Evolutionary conservation across 805 yeast genomes (phyloP), one percentile per base, ranked within the genome.

Genomic region (Candida nemodendra): DNA sequence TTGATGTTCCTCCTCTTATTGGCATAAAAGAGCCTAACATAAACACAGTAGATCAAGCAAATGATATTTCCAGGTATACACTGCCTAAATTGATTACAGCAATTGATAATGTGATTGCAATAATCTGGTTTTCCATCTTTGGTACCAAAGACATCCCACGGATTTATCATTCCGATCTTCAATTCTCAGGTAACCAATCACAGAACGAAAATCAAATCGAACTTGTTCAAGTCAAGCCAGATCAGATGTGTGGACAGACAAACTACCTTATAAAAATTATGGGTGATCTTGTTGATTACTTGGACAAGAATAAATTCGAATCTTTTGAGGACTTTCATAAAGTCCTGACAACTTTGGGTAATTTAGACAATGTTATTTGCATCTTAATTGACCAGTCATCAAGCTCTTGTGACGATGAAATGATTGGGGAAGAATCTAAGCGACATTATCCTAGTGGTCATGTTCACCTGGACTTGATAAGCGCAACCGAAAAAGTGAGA

Each of bases 251-350:
- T 51, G 86, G 85, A 1, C 90, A 82, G 55, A 66, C 73, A 0
- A 78, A 78, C 36, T 83, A 81, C 48, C 58, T 83, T 13, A 63
- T 86, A 17, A 69, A 71, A 27, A 68, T 84, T 2, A 74, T 86
- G 33, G 87, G 84, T 34, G 89, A 83, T 44, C 52, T 82, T 19
- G 70, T 78, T 32, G 90, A 82, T 45, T 83, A 74, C 48, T 47
- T 80, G 7, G 70, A 65, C 11, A 78, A 71, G 46, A 65, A 56
- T 32, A 33, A 40, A 2, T 11, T 60, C 15, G 39, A 32, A n/a
- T 34, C 41, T 6, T 50, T 57, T 27, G 35, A 36, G 4, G 59
- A 58, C 11, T 38, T 61, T 44, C 41, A 53, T 7, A 16, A 35
- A 3, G 42, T 54, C 9, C 40, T 62, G 15, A 27, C 32, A 15